Base-by-base conservation (phyloP, 306 rosid species). In the Luffa acutangula region DNA sequence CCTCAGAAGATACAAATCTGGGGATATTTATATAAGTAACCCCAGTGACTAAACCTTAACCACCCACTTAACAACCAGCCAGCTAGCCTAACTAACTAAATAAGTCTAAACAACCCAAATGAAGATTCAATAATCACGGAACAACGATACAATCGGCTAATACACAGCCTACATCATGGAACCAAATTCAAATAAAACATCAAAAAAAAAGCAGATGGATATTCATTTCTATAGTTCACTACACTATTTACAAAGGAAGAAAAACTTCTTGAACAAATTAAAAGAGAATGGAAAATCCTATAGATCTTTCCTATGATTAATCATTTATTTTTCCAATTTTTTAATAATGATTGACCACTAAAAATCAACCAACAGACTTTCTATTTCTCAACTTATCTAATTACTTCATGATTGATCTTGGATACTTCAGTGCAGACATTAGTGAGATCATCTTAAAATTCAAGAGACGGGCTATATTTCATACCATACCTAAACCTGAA, bases 181-280 rank as follows among this genome's bases (percentile, higher is more conserved):
- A 76, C 80, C 78, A 80, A 75, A 80, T n/a, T 79, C 60, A 57
- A 82, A 41, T 64, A 71, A 75, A 82, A 72, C 64, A 36, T 56
- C 9, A 9, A 75, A 75, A 80, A 75, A 80, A 56, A 56, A 57
- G 45, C 42, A 37, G 41, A 37, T 76, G 39, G 20, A 76, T 54
- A 46, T 71, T 45, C 33, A 20, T 45, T 21, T 43, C 54, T 1
- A 46, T 25, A 46, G 77, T 71, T 48, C 12, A 18, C 34, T 21
- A 25, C 57, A 12, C 37, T 45, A 46, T 46, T 71, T 71, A 9
- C 20, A 46, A 5, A 46, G 36, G 33, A 4, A 65, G 48, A 65
- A 71, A 71, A 71, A 71, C 15, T 71, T 46, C n/a, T 45, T 43
- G 56, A 43, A 71, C 39, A 71, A 70, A 20, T 20, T 11, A 42